Percentiles rank a stretch among this genome's conserved stretches.
These are phyloP conservation scores for Lepidium didymum DNA, from an alignment of 345 rosid species.

Conservation along the genomic window DNA sequence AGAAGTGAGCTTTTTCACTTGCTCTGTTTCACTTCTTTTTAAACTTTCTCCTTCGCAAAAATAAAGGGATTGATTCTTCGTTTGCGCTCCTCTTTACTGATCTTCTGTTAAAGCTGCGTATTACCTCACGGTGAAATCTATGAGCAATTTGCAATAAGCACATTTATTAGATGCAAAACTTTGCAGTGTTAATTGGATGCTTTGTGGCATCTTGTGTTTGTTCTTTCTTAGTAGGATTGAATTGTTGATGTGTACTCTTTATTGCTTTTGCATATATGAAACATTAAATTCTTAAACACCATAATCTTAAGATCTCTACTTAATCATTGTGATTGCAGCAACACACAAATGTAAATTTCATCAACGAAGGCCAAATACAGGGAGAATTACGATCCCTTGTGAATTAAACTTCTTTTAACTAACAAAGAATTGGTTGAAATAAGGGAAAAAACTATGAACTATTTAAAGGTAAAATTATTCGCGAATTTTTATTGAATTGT, in stretches of 20 bases:
- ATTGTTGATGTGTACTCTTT: background rate
- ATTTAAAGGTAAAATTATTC: too few relatives aligned
- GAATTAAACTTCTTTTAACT: too few relatives aligned
- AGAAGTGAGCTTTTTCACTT: slow-evolving; percentile 40
- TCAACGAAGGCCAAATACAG: too few relatives aligned
- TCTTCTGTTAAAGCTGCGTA: slow-evolving; percentile 6
- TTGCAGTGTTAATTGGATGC: slow-evolving; percentile 1
- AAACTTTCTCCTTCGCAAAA: background rate
- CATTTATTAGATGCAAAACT: slow-evolving; percentile 8
- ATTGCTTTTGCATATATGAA: slow-evolving; percentile 10
- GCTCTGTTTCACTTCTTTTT: slow-evolving; percentile 12
- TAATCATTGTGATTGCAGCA: too few relatives aligned
- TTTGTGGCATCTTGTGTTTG: slow-evolving; percentile 19
- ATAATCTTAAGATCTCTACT: too few relatives aligned
- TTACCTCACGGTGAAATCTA: background rate
- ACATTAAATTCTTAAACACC: too few relatives aligned
- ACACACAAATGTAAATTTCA: too few relatives aligned
- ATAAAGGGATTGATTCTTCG: slow-evolving; percentile 23
- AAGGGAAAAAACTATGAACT: too few relatives aligned
- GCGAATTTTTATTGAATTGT: too few relatives aligned
- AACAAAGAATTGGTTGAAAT: too few relatives aligned
- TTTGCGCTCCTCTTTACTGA: background rate
- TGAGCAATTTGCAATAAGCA: slow-evolving; percentile 22
- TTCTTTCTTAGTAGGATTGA: background rate
- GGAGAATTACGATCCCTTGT: too few relatives aligned